Evolutionary conservation across 2,329 filamentous ascomycete genomes (phyloP), one percentile per base, ranked within the genome.

Genomic region (Pseudocercospora vitis): DNA sequence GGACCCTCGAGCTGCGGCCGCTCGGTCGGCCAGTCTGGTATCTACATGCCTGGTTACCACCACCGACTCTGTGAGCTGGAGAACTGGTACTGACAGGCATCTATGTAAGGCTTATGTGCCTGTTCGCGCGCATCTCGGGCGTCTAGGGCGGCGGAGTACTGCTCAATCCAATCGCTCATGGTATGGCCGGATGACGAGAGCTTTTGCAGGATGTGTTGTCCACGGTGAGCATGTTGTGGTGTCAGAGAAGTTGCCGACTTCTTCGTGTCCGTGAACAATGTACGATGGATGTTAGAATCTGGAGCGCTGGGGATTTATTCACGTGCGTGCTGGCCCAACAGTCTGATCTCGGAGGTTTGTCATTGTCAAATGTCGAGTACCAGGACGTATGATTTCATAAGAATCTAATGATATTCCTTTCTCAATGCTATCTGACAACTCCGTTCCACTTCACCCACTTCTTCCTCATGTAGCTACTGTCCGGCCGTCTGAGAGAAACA

Each of bases 121-220:
- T 83, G 80, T 66, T 90, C 87, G 58, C 83, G 80, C 66, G 84
- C 80, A 65, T 89, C 88, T 59, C 84, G 79, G 65, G 87, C 85
- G 63, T 84, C 81, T 61, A 97, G 78, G 60, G 87, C 86, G 57
- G 82, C 78, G 58, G 89, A 78, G 71, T 95, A 96, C 66, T 95
- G 88, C 62, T 88, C 84, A 66, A 86, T 82, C 88, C 91, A 95
- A 76, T 81, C 82, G 59, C 83, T 79, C 81, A 84, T 84, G 47
- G 42, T 56, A 48, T 58, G 5, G 44, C 31, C 23, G 39, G 29
- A 21, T 55, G 14, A 31, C 33, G 48, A 24, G 4, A 8, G 23
- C 39, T 45, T 28, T 12, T 39, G 1, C n/a, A 12, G 14, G 14
- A 8, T 8, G 12, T 19, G 1, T 11, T 7, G 24, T 31, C 16